Conservation (phyloP, 2,329 filamentous ascomycete species). For the Pyrenochaeta sp. region DNA sequence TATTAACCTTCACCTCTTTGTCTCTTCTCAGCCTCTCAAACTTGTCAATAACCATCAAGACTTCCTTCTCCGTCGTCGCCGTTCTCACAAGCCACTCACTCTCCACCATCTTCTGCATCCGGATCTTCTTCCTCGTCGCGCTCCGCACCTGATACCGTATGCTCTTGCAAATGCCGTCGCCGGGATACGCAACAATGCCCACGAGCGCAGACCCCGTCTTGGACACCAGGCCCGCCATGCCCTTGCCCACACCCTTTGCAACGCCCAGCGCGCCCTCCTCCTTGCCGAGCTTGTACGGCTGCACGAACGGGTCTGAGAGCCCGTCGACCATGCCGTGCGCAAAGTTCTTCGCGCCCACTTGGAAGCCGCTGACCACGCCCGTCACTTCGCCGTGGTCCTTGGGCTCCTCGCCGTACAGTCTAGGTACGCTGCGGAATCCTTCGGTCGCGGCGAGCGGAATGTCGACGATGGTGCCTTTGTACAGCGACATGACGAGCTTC, state of each 20-base stretch:
- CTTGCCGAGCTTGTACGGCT: constrained; percentile 40
- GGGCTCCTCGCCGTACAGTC: constrained; percentile 48
- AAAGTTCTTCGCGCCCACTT: constrained; percentile 45
- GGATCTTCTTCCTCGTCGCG: constrained; percentile 12
- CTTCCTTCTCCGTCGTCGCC: constrained; percentile 5
- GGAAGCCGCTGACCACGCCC: constrained; percentile 43
- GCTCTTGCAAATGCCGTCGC: constrained; percentile 21
- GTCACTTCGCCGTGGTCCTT: constrained; percentile 41
- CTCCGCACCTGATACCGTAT: constrained; percentile 13
- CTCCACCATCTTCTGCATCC: constrained; percentile 8
- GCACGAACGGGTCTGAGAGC: constrained; percentile 36
- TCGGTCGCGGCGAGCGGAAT: constrained; percentile 48
- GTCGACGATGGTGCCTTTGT: constrained; percentile 47
- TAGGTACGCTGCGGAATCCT: constrained; percentile 45
- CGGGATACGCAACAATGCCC: constrained; percentile 22
- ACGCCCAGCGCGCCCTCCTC: constrained; percentile 43
- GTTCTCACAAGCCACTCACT: constrained; percentile 7
- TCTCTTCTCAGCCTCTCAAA: constrained; percentile 9
- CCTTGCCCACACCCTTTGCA: constrained; percentile 44
- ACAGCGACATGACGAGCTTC: constrained; percentile 21
- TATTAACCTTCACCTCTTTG: no score
- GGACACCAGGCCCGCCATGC: constrained; percentile 16
- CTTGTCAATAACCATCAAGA: background rate
- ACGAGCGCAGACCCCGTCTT: constrained; percentile 11
- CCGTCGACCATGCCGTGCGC: constrained; percentile 41